Evolutionary conservation across 2,329 filamentous ascomycete species (phyloP), one percentile per base, ranked within the genome.

Genomic region (Teratosphaeria pseudoeucalypti): DNA sequence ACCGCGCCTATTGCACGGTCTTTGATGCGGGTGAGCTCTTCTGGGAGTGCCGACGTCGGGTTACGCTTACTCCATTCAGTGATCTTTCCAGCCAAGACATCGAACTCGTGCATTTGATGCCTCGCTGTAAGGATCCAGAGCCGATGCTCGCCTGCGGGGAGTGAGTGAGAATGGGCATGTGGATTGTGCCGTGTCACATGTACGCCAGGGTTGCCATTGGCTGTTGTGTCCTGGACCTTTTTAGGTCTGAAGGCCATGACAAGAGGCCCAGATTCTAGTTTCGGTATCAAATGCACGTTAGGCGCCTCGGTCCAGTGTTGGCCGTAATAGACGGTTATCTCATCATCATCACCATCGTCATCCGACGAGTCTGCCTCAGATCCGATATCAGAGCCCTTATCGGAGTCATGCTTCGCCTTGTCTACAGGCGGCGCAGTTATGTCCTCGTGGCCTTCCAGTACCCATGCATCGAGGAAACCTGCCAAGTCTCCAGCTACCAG

Each of bases 11-110:
- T 92, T 58, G 88, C 88, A 52, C 89, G 81, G 71, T 96, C 91
- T 61, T 87, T 84, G 27, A 91, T 82, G 64, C 85, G 83, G 59
- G 81, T 83, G 72, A 95, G 92, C 55, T 88, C 82, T 2, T 80
- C 78, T 0, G 91, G 94, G 23, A 96, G 83, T 60, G 81, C 82
- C 16, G 82, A 81, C n/a, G 86, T 83, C 4, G 87, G 86, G 71
- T 97, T 96, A 43, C 88, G 82, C 64, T 89, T 83, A 9, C 90
- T 90, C 94, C 94, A 99, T 39, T 89, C 82, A 4, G 87, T 90
- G 11, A 97, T 77, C 19, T 83, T 83, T 53, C 92, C 92, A 55
- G 83, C 80, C n/a, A 87, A 78, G 43, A 90, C 83, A 66, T 95
- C 84, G 73, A 97, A 89, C 58, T 94, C 84, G 63, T 89, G 82